A percentile compares a stretch with the other conserved stretches of the same genome.
Evolutionary conservation across 2,329 filamentous ascomycete genomes (phyloP).

Genomic region (Penicillium sp.): DNA sequence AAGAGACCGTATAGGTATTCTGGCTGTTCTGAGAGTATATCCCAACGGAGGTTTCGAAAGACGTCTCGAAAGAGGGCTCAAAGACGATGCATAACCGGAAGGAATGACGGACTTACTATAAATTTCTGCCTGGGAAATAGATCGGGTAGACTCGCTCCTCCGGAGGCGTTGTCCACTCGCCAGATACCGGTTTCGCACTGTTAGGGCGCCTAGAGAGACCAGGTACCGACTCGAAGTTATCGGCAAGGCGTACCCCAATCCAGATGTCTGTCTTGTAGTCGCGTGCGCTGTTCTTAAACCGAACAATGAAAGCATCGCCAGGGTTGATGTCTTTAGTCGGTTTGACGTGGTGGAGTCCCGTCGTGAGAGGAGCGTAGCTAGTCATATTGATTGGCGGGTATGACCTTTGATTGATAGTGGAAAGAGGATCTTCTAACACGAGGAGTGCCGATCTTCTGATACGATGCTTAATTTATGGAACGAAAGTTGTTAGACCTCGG

Average conservation of each 20-base stretch:
- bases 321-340: not conserved
- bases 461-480: not conserved
- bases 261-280: conserved; percentile 1
- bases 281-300: not conserved
- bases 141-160: not conserved
- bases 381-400: not conserved
- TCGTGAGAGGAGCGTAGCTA: not conserved
- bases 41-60: not conserved
- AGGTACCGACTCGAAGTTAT: not conserved
- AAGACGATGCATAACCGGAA: not conserved
- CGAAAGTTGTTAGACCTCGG: not conserved
- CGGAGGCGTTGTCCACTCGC: not conserved
- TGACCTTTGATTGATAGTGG: not conserved
- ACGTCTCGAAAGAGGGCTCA: not conserved
- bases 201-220: not conserved
- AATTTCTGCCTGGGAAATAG: conserved; percentile 4
- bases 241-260: not conserved
- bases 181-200: not conserved
- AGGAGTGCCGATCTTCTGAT: not conserved
- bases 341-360: not conserved
- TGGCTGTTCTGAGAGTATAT: not conserved
- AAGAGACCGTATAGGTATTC: too few relatives aligned
- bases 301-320: not conserved
- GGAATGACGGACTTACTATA: not conserved
- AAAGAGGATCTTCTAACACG: not conserved